Percentiles rank a stretch among this genome's conserved stretches.
These are phyloP conservation scores for Dichotomocladium elegans DNA, from an alignment of 371 early-diverging fungal genomes.

Conservation along the genomic window DNA sequence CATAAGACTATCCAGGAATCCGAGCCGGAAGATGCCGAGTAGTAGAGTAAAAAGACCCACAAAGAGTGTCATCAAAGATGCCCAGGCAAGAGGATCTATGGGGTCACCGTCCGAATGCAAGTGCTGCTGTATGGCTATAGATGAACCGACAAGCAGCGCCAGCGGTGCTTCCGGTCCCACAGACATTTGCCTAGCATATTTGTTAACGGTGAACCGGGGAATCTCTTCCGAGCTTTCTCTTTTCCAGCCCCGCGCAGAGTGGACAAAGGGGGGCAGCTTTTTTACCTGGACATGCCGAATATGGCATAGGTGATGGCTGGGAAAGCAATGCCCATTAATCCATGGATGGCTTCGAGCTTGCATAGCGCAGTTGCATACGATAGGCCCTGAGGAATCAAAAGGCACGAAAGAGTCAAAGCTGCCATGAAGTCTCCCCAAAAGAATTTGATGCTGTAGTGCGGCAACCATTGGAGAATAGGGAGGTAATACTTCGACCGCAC, in stretches of 20 bases:
- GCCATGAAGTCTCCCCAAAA: conserved; percentile 71
- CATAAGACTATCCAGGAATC: conserved; percentile 92
- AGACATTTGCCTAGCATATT: conserved; percentile 61
- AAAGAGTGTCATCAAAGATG: conserved; percentile 65
- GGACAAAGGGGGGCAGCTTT: no score
- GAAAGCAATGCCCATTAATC: conserved; percentile 80
- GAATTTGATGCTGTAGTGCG: conserved; percentile 56
- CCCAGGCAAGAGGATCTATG: conserved; percentile 37
- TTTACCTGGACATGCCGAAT: conserved; percentile 83
- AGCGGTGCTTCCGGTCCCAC: conserved; percentile 23
- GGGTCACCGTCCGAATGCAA: conserved; percentile 24
- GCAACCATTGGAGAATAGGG: conserved; percentile 87
- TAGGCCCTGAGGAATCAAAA: conserved; percentile 85
- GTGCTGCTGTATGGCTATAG: conserved; percentile 26
- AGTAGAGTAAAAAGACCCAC: conserved; percentile 85
- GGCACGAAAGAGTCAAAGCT: conserved; percentile 81
- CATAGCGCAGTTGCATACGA: conserved; percentile 89
- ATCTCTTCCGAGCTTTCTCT: no score
- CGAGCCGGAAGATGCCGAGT: conserved; percentile 87
- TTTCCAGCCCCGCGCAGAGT: background rate
- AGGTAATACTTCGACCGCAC: conserved; percentile 82
- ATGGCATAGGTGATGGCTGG: conserved; percentile 82
- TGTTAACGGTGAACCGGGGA: no score
- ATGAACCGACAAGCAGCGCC: conserved; percentile 19
- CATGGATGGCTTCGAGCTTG: conserved; percentile 80